phyloP scores from a whole-genome alignment of 495 filamentous ascomycete genomes.

The Clohesyomyces aquaticus region DNA sequence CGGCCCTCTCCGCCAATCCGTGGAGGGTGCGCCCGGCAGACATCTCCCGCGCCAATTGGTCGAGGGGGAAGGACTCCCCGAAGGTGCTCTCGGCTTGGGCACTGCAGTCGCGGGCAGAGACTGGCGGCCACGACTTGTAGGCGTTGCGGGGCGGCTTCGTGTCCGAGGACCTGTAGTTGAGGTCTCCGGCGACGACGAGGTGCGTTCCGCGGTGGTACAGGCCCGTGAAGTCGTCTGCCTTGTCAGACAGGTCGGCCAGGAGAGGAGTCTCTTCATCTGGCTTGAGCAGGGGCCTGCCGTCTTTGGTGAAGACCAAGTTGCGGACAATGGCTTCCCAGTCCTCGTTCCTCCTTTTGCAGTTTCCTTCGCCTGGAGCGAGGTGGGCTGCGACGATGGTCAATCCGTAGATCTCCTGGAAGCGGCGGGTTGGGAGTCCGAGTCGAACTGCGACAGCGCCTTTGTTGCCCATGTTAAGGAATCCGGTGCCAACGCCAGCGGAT shows the following conservation, averaged over 20 bases:
- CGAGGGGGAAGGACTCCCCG: conserved; percentile 65
- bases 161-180: conserved; percentile 87
- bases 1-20: conserved; percentile 70
- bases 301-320: conserved; percentile 70
- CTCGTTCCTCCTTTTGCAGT: conserved; percentile 68
- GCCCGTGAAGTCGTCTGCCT: conserved; percentile 37
- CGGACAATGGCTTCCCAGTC: conserved; percentile 86
- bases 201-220: conserved; percentile 77
- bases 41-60: conserved; percentile 77
- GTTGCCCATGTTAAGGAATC: conserved; percentile 81
- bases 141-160: conserved; percentile 59
- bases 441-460: conserved; percentile 88
- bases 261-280: conserved; percentile 53
- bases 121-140: conserved; percentile 63
- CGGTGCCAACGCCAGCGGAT: conserved; percentile 77
- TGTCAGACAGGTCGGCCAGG: conserved; percentile 44
- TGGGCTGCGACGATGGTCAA: conserved; percentile 89
- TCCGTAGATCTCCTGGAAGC: conserved; percentile 53
- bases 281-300: conserved; percentile 31
- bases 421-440: conserved; percentile 57
- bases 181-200: conserved; percentile 84
- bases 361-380: conserved; percentile 81
- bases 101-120: too few relatives aligned
- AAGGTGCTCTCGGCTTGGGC: conserved; percentile 55
- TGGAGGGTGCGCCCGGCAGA: conserved; percentile 68